Conservation (phyloP, 495 filamentous ascomycete genomes). For the Amphirosellinia nigrospora region DNA sequence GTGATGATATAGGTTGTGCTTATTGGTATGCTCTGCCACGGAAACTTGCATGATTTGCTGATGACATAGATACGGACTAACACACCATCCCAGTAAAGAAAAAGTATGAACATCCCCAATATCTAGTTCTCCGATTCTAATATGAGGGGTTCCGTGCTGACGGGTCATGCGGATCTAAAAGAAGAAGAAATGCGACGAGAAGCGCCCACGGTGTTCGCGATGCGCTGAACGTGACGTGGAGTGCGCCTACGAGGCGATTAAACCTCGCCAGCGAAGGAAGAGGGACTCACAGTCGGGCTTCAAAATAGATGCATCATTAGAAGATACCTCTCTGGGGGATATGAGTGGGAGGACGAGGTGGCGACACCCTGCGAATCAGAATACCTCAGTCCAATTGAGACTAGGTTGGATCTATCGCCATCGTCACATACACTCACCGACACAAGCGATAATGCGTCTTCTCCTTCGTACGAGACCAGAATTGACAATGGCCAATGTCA, state of each 20-base stretch:
- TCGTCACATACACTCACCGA: conserved; percentile 5
- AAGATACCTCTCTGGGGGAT: conserved; percentile 1
- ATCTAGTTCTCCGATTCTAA: conserved; percentile 2
- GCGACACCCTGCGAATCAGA: conserved; percentile 31
- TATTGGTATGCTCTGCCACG: conserved; percentile 56
- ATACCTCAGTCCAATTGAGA: conserved; percentile 39
- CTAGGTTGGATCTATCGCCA: conserved; percentile 32
- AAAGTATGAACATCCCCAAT: conserved; percentile 43
- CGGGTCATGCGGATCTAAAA: conserved; percentile 30
- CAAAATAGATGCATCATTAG: conserved; percentile 10
- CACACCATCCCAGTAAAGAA: conserved; percentile 49
- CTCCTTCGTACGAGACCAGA: conserved; percentile 27
- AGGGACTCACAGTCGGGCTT: conserved; percentile 38
- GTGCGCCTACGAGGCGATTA: conserved; percentile 63
- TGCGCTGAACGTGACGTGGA: conserved; percentile 59
- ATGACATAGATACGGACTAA: conserved; percentile 28
- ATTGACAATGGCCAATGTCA: conserved; percentile 21
- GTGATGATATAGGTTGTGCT: conserved; percentile 55
- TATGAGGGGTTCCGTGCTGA: conserved; percentile 26
- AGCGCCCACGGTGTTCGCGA: conserved; percentile 62
- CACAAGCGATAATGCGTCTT: conserved; percentile 1
- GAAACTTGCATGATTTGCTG: conserved; percentile 1
- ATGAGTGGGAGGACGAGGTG: conserved; percentile 28
- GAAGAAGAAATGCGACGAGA: conserved; percentile 73
- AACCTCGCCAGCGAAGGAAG: conserved; percentile 62